Conservation (phyloP, 768 basidiomycete species). For the Collybia nuda region DNA sequence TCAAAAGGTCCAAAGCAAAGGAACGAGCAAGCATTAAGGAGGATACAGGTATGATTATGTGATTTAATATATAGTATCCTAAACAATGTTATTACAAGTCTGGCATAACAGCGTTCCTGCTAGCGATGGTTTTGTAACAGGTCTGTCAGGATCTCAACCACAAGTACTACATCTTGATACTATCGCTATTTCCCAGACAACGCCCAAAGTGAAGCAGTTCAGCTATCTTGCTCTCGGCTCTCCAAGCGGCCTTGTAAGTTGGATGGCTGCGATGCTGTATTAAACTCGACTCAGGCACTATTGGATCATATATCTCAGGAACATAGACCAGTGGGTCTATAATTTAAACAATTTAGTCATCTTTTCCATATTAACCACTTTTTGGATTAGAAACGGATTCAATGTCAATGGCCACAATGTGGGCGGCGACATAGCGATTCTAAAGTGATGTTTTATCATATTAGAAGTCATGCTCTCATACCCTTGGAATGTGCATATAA, state of each 20-base stretch:
- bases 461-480: conserved; percentile 49
- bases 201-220: conserved; percentile 42
- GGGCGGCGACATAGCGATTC: conserved; percentile 36
- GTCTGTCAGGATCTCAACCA: conserved; percentile 10
- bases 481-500: conserved; percentile 47
- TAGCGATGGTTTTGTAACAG: conserved; percentile 12
- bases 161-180: conserved; percentile 6
- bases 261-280: conserved; percentile 51
- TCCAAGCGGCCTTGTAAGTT: conserved; percentile 55
- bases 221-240: conserved; percentile 48
- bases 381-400: conserved; percentile 23
- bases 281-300: conserved; percentile 54
- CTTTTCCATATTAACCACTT: not conserved
- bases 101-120: conserved; percentile 10
- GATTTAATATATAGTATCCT: not conserved
- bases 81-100: no score
- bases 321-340: conserved; percentile 9
- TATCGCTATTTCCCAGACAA: conserved; percentile 33
- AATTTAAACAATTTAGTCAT: conserved; percentile 4
- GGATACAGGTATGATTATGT: conserved; percentile 20
- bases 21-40: conserved; percentile 3
- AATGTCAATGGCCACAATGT: conserved; percentile 61
- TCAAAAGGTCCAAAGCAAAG: conserved; percentile 11
- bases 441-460: conserved; percentile 42
- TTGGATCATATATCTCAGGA: conserved; percentile 42